Base-by-base conservation (phyloP, 78 protist species). In the Emiliania huxleyi region DNA sequence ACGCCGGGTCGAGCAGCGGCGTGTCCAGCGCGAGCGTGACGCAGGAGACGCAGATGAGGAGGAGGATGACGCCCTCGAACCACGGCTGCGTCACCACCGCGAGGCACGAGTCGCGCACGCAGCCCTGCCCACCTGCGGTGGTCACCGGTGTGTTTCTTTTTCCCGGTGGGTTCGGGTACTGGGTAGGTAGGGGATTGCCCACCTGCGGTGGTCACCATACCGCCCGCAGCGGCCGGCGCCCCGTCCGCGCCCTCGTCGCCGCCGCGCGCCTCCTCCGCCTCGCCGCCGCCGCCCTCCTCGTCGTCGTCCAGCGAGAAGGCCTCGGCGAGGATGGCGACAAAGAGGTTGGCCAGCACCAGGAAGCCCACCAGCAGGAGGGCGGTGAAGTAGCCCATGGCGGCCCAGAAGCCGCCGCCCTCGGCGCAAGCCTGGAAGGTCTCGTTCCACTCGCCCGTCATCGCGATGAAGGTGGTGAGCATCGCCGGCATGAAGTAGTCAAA, bases 401-500 rank as follows among this genome's bases (percentile, higher is more conserved):
- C 4, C 48, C 2, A 19, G 48, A 77, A 18, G 46, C 46, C 85
- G 35, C 15, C 18, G 29, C 1, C 25, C 6, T 37, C 85, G 48
- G 46, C 2, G 85, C 85, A 77, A 22, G 48, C 26, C n/a, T 77
- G 29, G 85, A 40, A 40, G 29, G n/a, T 48, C 26, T 40, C 85
- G 48, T 40, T 12, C 85, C 85, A 77, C 12, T 69, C 88, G 69
- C 93, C 93, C 2, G 90, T 75, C 19, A 93, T 0, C 21, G 75
- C 56, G 15, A 73, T 48, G 48, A 93, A 93, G 22, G 23, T 6
- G 12, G 95, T 38, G n/a, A 89, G 29, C 5, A 93, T 0, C 37
- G 93, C 92, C 21, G 46, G 45, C 21, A 0, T 0, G 43, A 79
- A 45, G 87, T 90, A 29, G 71, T 52, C 90, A 22, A 92, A 92